Base-by-base conservation (phyloP, 75 land plant species). In the Isoetes taiwanensis region DNA sequence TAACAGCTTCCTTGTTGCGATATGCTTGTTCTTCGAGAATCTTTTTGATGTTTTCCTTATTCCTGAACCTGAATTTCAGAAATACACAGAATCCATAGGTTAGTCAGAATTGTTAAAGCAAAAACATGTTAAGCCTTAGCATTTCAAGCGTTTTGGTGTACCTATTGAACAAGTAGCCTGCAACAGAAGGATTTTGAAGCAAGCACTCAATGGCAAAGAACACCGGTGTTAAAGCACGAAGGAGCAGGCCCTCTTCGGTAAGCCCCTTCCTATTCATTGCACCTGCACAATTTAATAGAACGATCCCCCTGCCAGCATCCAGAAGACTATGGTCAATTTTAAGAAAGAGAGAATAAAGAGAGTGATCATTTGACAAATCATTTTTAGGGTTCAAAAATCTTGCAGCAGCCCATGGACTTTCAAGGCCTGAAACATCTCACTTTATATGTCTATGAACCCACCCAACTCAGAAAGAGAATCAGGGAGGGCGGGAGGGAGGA, bases 241-340 rank as follows among this genome's bases (percentile, higher is more conserved):
- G 58, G 16, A 59, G 32, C 25, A 65, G 19, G 43, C 61, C 65
- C 48, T 71, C 74, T 39, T 68, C 42, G 17, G 58, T 54, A 11
- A 71, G 61, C 20, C 74, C 67, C 43, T 63, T 57, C 33, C 60
- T 66, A 43, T 66, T 66, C 69, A 66, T 66, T 9, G 50, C 69
- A 28, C 69, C 69, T 24, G 69, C 69, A 59, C 69, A 66, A 43
- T 66, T 66, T 25, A 66, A 34, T 14, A 66, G 41, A 30, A 66
- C 69, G 19, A 59, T 30, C 33, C 69, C 69, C 54, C 69, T 66
- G 64, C 52, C n/a, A n/a, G n/a, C n/a, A n/a, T n/a, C n/a, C n/a
- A n/a, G n/a, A n/a, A n/a, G n/a, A n/a, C n/a, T n/a, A n/a, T n/a
- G n/a, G n/a, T n/a, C n/a, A n/a, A n/a, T n/a, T n/a, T n/a, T n/a